phyloP scores from a whole-genome alignment of 805 yeast species.

The Saccharomycopsis fibuligera region DNA sequence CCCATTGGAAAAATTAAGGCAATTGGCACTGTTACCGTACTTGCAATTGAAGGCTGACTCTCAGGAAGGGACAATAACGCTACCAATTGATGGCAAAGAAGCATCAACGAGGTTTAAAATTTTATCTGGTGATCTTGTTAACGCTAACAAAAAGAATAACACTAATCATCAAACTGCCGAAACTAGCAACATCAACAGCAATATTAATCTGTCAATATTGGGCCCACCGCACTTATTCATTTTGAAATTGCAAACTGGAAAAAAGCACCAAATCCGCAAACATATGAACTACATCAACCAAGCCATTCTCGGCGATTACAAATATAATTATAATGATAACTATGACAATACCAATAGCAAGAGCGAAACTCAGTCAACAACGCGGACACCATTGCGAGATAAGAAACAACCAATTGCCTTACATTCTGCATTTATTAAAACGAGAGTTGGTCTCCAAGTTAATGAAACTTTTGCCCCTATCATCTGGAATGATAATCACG shows the following conservation, averaged over 20 bases:
- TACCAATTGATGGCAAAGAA: slow-evolving; percentile 14
- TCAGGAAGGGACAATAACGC: slow-evolving; percentile 1
- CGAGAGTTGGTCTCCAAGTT: slow-evolving; percentile 29
- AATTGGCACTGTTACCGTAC: too few species aligned
- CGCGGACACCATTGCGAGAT: background rate
- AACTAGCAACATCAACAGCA: too few species aligned
- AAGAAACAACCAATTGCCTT: slow-evolving; percentile 29
- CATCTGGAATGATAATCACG: slow-evolving; percentile 8
- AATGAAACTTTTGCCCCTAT: slow-evolving; percentile 19
- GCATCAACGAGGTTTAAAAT: slow-evolving; percentile 20
- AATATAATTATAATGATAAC: slow-evolving; percentile 6
- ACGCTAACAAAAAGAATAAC: slow-evolving; percentile 17
- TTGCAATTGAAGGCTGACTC: too few species aligned
- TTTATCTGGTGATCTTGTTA: slow-evolving; percentile 19
- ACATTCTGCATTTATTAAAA: slow-evolving; percentile 32
- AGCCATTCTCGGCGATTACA: slow-evolving; percentile 25
- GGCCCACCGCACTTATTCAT: slow-evolving; percentile 22
- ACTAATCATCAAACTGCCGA: too few species aligned
- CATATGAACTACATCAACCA: slow-evolving; percentile 30
- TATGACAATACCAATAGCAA: background rate
- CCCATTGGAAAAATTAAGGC: too few species aligned
- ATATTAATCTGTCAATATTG: too few species aligned
- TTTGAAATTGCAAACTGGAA: slow-evolving; percentile 33
- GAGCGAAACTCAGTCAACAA: background rate
- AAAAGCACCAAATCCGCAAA: slow-evolving; percentile 35